Evolutionary conservation across 306 rosid genomes (phyloP).

Genomic region (Alnus glutinosa): DNA sequence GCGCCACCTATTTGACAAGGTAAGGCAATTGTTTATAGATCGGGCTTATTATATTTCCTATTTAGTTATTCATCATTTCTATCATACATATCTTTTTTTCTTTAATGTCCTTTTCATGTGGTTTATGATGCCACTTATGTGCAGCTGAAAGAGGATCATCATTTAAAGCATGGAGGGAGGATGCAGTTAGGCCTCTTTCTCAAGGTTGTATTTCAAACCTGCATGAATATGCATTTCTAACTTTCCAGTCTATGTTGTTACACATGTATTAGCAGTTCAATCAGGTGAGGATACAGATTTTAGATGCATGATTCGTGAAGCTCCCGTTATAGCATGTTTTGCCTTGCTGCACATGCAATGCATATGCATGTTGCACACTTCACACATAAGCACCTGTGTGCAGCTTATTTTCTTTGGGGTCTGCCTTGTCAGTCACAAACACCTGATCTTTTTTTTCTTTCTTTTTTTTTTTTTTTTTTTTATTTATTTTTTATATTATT

Average conservation of each 20-base stretch:
- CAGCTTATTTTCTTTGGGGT: not conserved
- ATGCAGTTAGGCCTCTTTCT: slow-evolving; percentile 98
- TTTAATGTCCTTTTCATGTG: slow-evolving; percentile 4
- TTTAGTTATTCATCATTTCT: slow-evolving; percentile 3
- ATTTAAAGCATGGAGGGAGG: slow-evolving; percentile 97
- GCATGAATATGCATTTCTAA: slow-evolving; percentile 10
- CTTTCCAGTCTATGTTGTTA: not conserved
- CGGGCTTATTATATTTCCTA: slow-evolving; percentile 21
- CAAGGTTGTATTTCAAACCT: slow-evolving; percentile 54
- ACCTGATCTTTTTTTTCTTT: not conserved
- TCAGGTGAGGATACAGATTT: not conserved
- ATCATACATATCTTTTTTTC: slow-evolving; percentile 1
- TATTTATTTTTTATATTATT: not conserved
- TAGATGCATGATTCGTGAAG: slow-evolving; percentile 6
- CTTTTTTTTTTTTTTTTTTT: no score
- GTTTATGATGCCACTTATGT: slow-evolving; percentile 28
- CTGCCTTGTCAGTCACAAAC: not conserved
- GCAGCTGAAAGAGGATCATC: slow-evolving; percentile 96
- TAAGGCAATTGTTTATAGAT: slow-evolving; percentile 30
- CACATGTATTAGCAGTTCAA: not conserved
- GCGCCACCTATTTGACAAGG: slow-evolving; percentile 96
- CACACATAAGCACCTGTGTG: not conserved
- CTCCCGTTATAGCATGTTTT: not conserved
- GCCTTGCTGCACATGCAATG: not conserved
- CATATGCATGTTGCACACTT: not conserved